Conservation (phyloP, 331 rosid genomes). For the Acacia pycnantha region DNA sequence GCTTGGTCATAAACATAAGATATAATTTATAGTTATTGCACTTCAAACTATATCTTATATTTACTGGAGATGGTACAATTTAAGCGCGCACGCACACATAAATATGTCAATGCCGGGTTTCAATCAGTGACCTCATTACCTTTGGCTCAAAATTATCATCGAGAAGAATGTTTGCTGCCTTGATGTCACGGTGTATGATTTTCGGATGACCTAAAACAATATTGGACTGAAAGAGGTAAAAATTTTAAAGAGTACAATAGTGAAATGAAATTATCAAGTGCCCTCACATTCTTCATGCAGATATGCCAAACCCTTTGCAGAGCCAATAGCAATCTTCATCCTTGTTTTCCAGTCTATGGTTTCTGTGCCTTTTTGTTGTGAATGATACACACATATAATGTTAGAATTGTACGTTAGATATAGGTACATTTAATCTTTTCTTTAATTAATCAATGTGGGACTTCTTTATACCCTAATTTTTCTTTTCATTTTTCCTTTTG, state of each 20-base stretch:
- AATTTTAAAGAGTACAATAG: background rate
- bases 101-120: too few relatives aligned
- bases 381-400: background rate
- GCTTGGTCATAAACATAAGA: too few relatives aligned
- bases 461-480: too few relatives aligned
- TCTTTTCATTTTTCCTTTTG: too few relatives aligned
- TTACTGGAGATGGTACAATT: too few relatives aligned
- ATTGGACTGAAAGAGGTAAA: background rate
- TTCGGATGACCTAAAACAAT: background rate
- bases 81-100: too few relatives aligned
- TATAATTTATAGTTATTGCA: too few relatives aligned
- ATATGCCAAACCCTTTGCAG: slow-evolving; percentile 83
- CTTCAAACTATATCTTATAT: too few relatives aligned
- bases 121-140: background rate
- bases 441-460: too few relatives aligned
- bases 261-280: background rate
- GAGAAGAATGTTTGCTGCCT: background rate
- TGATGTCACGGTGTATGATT: background rate
- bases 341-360: slow-evolving; percentile 66
- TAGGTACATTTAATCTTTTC: too few relatives aligned
- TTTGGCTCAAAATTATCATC: background rate
- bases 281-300: slow-evolving; percentile 79
- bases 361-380: slow-evolving; percentile 53
- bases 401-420: too few relatives aligned
- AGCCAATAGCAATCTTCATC: slow-evolving; percentile 67